A percentile compares a stretch with the other conserved stretches of the same genome.
Conservation (phyloP, 441 rosid genomes). For the Theobroma grandiflorum region DNA sequence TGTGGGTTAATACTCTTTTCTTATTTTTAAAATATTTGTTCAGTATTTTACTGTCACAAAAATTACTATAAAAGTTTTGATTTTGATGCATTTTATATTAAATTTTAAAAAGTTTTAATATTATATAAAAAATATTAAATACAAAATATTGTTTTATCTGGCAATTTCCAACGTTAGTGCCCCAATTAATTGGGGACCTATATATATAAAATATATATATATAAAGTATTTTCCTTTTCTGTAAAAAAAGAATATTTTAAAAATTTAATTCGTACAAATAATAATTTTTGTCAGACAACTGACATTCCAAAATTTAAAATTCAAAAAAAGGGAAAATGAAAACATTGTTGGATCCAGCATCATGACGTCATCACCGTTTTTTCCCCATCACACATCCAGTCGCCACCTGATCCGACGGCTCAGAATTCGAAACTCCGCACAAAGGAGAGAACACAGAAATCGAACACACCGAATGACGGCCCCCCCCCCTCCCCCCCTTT, state of each 20-base stretch:
- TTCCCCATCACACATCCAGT: background rate
- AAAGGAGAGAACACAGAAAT: background rate
- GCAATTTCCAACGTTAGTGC: too few relatives aligned
- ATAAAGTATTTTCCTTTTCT: background rate
- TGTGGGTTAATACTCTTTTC: too few relatives aligned
- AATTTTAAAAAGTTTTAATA: too few relatives aligned
- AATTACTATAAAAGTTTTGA: too few relatives aligned
- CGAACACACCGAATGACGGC: background rate
- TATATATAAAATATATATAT: too few relatives aligned
- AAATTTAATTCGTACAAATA: background rate
- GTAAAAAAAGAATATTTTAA: background rate
- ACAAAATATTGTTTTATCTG: too few relatives aligned
- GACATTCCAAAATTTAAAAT: conserved; percentile 13
- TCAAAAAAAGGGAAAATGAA: conserved; percentile 4
- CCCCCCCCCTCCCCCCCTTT: background rate
- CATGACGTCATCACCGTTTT: conserved; percentile 25
- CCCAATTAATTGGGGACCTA: background rate
- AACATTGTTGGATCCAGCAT: conserved; percentile 36
- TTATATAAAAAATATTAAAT: too few relatives aligned
- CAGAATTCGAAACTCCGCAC: background rate
- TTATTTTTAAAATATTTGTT: too few relatives aligned
- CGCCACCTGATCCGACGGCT: conserved; percentile 33
- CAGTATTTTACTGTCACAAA: too few relatives aligned
- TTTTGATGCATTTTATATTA: too few relatives aligned
- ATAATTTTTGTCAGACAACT: background rate